Conservation (phyloP, 192 early-diverging fungal species). For the Martensiomyces pterosporus region DNA sequence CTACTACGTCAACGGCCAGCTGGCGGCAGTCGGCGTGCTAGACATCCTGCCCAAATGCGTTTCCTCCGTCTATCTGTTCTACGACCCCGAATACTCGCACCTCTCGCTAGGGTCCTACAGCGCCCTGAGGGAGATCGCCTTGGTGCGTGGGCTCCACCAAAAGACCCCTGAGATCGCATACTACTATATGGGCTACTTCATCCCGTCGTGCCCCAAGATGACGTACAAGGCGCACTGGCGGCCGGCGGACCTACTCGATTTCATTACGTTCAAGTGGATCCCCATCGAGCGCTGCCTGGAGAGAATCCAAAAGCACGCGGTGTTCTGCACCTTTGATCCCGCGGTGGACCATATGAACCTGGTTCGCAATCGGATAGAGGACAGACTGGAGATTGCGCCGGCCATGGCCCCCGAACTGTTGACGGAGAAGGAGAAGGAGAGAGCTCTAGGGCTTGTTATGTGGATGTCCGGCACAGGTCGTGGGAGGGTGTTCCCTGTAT, state of each 20-base stretch:
- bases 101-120: slow-evolving; percentile 83
- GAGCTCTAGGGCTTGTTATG: background rate
- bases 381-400: slow-evolving; percentile 7
- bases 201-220: slow-evolving; percentile 92
- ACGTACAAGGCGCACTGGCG: slow-evolving; percentile 86
- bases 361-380: slow-evolving; percentile 10
- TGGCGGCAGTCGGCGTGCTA: slow-evolving; percentile 89
- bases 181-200: slow-evolving; percentile 96
- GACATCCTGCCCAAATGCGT: slow-evolving; percentile 87
- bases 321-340: slow-evolving; percentile 38
- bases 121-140: slow-evolving; percentile 76
- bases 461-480: background rate
- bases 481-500: background rate
- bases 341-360: slow-evolving; percentile 7
- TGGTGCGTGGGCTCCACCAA: slow-evolving; percentile 52
- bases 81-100: slow-evolving; percentile 78
- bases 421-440: background rate
- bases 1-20: slow-evolving; percentile 75
- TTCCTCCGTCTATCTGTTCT: slow-evolving; percentile 92
- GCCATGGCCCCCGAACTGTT: slow-evolving; percentile 8
- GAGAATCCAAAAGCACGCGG: slow-evolving; percentile 28
- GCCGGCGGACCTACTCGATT: slow-evolving; percentile 80
- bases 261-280: slow-evolving; percentile 48
- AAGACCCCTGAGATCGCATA: slow-evolving; percentile 55
- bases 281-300: slow-evolving; percentile 39